Conservation (phyloP, 768 basidiomycete species). For the Lactarius quietus region DNA sequence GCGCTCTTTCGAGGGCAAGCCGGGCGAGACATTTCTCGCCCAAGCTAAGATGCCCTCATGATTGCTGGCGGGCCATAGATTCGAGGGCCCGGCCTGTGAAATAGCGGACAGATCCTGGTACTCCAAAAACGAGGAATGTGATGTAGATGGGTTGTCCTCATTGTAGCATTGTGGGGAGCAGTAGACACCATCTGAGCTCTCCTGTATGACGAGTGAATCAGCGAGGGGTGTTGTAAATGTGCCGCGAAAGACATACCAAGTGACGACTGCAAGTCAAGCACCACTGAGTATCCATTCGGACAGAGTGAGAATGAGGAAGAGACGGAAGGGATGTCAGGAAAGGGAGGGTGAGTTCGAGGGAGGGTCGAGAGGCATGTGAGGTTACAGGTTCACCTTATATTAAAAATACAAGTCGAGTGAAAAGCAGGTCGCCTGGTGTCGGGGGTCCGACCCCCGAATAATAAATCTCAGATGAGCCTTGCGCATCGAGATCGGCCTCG, state of each 20-base stretch:
- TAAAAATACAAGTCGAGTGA: conserved; percentile 17
- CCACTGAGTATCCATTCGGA: conserved; percentile 63
- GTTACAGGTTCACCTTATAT: conserved; percentile 20
- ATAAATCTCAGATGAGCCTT: conserved; percentile 26
- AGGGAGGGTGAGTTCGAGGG: conserved; percentile 25
- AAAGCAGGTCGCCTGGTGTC: conserved; percentile 10
- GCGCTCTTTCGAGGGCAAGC: conserved; percentile 26
- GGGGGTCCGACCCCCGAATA: conserved; percentile 16
- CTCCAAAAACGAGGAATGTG: conserved; percentile 22
- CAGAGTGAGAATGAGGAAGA: conserved; percentile 18
- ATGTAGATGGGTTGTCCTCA: conserved; percentile 31
- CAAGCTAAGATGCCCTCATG: conserved; percentile 43
- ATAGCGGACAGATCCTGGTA: conserved; percentile 10
- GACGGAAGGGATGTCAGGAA: conserved; percentile 23
- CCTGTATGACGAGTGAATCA: conserved; percentile 30
- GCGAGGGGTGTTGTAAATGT: conserved; percentile 16
- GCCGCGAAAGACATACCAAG: conserved; percentile 42
- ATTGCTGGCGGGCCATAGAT: conserved; percentile 35
- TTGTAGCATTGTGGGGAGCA: conserved; percentile 49
- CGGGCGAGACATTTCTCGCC: conserved; percentile 33
- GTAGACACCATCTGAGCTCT: conserved; percentile 41
- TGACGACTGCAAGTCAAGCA: conserved; percentile 63
- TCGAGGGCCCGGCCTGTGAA: conserved; percentile 14
- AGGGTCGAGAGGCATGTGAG: conserved; percentile 11
- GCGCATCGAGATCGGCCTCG: conserved; percentile 24